Conservation (phyloP, 2,329 filamentous ascomycete species). For the Penicillium paneum region DNA sequence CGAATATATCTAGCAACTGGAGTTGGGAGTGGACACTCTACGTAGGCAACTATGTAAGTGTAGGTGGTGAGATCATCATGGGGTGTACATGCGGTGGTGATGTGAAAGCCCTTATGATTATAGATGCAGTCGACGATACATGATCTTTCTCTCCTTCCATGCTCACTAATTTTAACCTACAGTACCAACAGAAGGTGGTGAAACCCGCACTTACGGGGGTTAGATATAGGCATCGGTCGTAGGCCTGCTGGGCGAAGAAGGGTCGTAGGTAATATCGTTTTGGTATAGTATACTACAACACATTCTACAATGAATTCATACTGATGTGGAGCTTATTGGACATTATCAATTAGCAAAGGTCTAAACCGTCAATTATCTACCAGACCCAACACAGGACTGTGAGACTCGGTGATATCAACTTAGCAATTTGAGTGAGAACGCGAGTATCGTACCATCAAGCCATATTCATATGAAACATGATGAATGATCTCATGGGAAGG, state of each 20-base stretch:
- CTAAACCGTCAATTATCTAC: background rate
- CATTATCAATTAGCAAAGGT: background rate
- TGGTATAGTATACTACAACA: background rate
- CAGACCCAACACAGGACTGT: too few species aligned
- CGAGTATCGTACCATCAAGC: too few species aligned
- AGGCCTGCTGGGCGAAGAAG: background rate
- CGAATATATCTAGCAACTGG: slow-evolving; percentile 1
- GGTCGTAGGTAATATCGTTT: background rate
- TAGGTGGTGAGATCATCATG: background rate
- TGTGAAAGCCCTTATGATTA: background rate
- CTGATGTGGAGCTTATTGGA: background rate
- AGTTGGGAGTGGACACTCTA: background rate
- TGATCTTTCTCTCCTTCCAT: background rate
- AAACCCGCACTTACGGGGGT: background rate
- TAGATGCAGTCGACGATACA: background rate
- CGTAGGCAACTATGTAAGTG: background rate
- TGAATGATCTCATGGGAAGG: too few species aligned
- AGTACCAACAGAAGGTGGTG: background rate
- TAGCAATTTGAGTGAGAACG: too few species aligned
- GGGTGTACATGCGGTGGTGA: background rate
- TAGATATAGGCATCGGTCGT: background rate
- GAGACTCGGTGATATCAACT: too few species aligned
- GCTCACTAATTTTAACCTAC: background rate
- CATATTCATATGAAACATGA: too few species aligned
- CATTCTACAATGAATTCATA: too few species aligned